Percentiles rank a stretch among this genome's conserved stretches.
Evolutionary conservation across 202 grass and related monocot species (phyloP).

Genomic region (Saccharum hybrid): DNA sequence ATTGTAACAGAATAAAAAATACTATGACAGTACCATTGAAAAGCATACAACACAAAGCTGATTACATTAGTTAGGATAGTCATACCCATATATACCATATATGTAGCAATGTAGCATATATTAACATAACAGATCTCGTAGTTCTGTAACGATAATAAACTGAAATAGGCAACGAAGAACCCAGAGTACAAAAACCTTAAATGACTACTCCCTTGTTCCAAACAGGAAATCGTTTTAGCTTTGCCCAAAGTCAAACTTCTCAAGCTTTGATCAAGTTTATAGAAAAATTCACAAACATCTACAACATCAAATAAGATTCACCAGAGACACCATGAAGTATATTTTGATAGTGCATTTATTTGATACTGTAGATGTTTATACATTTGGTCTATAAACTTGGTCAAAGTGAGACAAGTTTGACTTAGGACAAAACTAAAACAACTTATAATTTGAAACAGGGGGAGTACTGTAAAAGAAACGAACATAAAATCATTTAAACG

Average conservation of each 20-base stretch:
- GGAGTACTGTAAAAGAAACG: slow-evolving; percentile 5
- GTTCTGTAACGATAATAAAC: slow-evolving; percentile 28
- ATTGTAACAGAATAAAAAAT: slow-evolving; percentile 17
- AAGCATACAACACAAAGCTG: slow-evolving; percentile 20
- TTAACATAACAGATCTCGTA: background rate
- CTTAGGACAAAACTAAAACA: background rate
- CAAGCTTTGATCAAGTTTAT: background rate
- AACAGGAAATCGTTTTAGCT: background rate
- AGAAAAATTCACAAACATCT: background rate
- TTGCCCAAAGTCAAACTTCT: background rate
- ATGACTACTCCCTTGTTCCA: background rate
- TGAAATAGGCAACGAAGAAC: slow-evolving; percentile 8
- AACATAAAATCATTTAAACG: background rate
- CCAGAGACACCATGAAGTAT: background rate
- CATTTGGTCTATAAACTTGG: background rate
- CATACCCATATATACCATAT: background rate
- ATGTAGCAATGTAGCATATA: background rate
- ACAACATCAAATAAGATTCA: background rate
- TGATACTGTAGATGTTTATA: background rate
- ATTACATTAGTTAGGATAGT: background rate
- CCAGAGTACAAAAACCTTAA: slow-evolving; percentile 2
- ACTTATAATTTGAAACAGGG: background rate
- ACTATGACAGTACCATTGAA: slow-evolving; percentile 19
- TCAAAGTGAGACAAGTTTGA: background rate
- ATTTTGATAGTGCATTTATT: background rate